Base-by-base conservation (phyloP, 2,329 filamentous ascomycete species). In the Alternaria sp. region DNA sequence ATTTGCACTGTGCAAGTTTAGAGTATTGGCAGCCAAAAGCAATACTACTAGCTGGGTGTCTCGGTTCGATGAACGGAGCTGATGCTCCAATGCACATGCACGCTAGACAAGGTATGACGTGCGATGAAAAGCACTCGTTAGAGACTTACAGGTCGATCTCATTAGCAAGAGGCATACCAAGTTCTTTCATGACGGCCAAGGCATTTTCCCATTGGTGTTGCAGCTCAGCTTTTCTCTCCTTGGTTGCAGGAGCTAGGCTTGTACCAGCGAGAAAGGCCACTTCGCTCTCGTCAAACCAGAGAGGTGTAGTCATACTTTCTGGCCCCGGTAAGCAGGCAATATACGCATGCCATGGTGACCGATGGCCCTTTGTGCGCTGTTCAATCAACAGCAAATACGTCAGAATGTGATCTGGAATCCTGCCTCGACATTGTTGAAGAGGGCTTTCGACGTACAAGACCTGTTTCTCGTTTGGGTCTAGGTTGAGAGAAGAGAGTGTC, bases 231-330 rank as follows among this genome's bases (percentile, higher is more conserved):
- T 61, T 67, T 44, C 68, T 66, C 24, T 69, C 67, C 29, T 61
- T 54, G 36, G 66, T 65, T 33, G 72, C 73, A 46, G 67, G 60
- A 9, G 62, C 60, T 14, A 79, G 53, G 54, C 75, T 75, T 29
- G 77, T 79, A 10, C 74, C 77, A 5, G 65, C 60, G 23, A 79
- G 68, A 66, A 70, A 77, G 21, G 64, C 55, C 51, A 71, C 53
- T 51, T 79, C 77, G 21, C 74, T 67, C 4, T 74, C 65, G 24
- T 70, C 54, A 50, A 78, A 79, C 71, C 72, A 79, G 7, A 78
- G 58, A 14, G 77, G 74, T 11, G 77, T 78, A n/a, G 65, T 72
- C 70, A 79, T 69, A 14, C 59, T 61, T 23, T 72, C 64, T 11
- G 67, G 58, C 10, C 26, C 61, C 10, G 77, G 77, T 44, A 79